Percentiles rank a stretch among this genome's conserved stretches.
Conservation (phyloP, 106 monocot genomes). For the Dendrobium huoshanense region DNA sequence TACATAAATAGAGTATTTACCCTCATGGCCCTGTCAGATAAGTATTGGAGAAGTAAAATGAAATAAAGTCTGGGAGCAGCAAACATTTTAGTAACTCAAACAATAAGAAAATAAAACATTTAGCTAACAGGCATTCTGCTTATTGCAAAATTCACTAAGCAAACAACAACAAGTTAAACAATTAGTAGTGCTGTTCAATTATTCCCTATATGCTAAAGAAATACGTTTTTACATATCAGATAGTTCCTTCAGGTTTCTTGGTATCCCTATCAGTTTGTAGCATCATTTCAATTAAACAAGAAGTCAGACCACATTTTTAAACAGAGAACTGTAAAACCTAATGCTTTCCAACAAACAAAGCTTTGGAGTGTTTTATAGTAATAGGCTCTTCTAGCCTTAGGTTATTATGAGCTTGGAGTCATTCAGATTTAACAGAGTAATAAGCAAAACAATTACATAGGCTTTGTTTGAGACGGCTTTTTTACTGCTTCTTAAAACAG, state of each 20-base stretch:
- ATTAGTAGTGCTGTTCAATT: background rate
- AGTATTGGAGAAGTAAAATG: background rate
- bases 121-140: background rate
- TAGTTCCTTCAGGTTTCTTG: no score
- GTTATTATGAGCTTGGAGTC: background rate
- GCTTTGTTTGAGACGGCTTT: background rate
- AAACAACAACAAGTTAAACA: background rate
- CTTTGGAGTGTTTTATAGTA: background rate
- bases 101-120: background rate
- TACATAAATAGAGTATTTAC: conserved; percentile 80
- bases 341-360: background rate
- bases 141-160: background rate
- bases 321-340: background rate
- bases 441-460: background rate
- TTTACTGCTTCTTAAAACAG: no score
- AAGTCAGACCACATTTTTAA: background rate
- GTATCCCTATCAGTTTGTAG: background rate
- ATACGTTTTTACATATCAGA: no score
- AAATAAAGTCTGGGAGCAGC: background rate
- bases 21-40: conserved; percentile 44
- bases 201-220: no score
- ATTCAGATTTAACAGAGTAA: no score
- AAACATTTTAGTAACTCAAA: background rate
- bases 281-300: background rate
- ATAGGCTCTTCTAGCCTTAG: background rate